Conservation (phyloP, 2,329 filamentous ascomycete genomes). For the Penicillium sp. region DNA sequence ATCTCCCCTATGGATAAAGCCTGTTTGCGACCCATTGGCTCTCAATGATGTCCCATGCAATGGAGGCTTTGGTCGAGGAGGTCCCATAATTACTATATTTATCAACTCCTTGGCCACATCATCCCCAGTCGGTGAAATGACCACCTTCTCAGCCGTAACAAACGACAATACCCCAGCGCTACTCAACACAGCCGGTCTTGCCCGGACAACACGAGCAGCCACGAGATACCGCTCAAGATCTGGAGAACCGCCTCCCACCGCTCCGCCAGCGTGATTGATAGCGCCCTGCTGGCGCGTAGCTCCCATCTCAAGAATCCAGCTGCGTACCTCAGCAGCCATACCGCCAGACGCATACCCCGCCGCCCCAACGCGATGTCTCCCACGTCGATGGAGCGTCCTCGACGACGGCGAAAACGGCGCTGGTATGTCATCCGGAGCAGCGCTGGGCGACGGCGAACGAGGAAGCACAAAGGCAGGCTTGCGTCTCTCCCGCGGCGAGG, state of each 20-base stretch:
- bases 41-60: background rate
- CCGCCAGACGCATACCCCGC: constrained; percentile 39
- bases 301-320: constrained; percentile 45
- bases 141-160: constrained; percentile 16
- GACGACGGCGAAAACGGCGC: constrained; percentile 42
- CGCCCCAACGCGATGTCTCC: constrained; percentile 25
- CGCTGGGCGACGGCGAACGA: constrained; percentile 36
- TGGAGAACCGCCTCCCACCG: background rate
- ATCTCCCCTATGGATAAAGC: constrained; percentile 20
- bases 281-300: constrained; percentile 31
- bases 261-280: background rate
- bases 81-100: constrained; percentile 35
- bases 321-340: constrained; percentile 45
- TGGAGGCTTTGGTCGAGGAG: constrained; percentile 20
- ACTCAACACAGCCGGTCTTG: constrained; percentile 19
- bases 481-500: constrained; percentile 24
- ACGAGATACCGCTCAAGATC: constrained; percentile 20
- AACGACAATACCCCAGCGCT: constrained; percentile 33
- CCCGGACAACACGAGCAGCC: constrained; percentile 20
- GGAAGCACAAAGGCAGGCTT: constrained; percentile 44
- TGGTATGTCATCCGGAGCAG: constrained; percentile 25
- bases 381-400: constrained; percentile 33
- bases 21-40: background rate
- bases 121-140: background rate
- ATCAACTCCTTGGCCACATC: background rate